Conservation (phyloP, 352 stramenopile genomes). For the Phytophthora cryptogea region DNA sequence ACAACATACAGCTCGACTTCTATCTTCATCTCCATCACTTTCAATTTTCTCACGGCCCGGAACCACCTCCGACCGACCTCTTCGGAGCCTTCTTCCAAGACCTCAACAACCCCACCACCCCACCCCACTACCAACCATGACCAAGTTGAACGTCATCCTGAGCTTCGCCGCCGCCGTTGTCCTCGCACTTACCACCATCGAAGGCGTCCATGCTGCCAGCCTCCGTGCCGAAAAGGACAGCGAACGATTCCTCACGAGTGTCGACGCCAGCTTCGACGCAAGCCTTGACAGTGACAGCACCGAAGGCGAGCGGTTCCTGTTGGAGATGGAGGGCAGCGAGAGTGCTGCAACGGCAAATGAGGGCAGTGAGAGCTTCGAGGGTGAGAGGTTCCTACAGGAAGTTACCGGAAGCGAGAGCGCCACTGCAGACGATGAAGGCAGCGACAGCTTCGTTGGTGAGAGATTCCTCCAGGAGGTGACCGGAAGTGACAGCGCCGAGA, state of each 20-base stretch:
- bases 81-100: background rate
- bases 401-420: conserved; percentile 1
- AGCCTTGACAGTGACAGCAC: conserved; percentile 1
- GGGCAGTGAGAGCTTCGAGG: conserved; percentile 1
- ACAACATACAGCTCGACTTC: too few relatives aligned
- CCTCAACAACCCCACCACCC: background rate
- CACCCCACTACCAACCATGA: conserved; percentile 12
- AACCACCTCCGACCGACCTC: background rate
- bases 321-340: conserved; percentile 10
- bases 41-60: conserved; percentile 19
- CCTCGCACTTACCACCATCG: conserved; percentile 11
- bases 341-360: background rate
- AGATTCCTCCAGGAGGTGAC: background rate
- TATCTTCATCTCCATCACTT: conserved; percentile 10
- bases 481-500: background rate
- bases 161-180: conserved; percentile 18
- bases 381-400: background rate
- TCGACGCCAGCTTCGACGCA: conserved; percentile 15
- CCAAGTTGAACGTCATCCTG: conserved; percentile 31
- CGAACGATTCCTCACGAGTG: conserved; percentile 11
- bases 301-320: conserved; percentile 11
- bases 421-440: background rate
- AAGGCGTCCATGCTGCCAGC: conserved; percentile 15
- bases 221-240: conserved; percentile 9
- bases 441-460: background rate